Evolutionary conservation across 2,329 filamentous ascomycete species (phyloP).

Genomic region (Epichloe bromicola): DNA sequence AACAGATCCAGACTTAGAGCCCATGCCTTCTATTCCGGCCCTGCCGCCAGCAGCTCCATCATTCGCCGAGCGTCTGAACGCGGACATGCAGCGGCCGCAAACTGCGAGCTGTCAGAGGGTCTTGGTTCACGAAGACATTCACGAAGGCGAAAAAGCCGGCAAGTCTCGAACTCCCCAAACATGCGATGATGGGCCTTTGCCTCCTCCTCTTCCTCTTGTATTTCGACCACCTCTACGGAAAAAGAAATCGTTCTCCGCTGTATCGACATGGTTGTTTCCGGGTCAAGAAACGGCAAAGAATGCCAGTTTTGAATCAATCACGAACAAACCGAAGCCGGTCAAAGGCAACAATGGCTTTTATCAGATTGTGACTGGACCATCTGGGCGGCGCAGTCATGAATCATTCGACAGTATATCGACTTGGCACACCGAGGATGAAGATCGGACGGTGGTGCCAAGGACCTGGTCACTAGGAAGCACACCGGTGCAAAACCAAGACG

Average conservation of each 20-base stretch:
- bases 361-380: constrained; percentile 33
- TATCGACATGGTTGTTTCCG: constrained; percentile 47
- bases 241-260: constrained; percentile 53
- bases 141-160: background rate
- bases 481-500: constrained; percentile 25
- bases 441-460: constrained; percentile 31
- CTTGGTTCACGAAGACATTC: constrained; percentile 4
- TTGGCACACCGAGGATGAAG: constrained; percentile 33
- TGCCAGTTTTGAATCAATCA: constrained; percentile 36
- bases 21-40: constrained; percentile 43
- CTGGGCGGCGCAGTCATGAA: constrained; percentile 27
- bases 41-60: constrained; percentile 44
- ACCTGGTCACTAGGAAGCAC: constrained; percentile 36
- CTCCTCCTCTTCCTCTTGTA: constrained; percentile 44
- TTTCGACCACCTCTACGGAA: constrained; percentile 48
- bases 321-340: constrained; percentile 40
- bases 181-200: constrained; percentile 25
- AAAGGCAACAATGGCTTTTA: constrained; percentile 44
- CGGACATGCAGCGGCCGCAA: constrained; percentile 26
- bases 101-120: constrained; percentile 16
- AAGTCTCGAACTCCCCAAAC: background rate
- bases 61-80: constrained; percentile 42
- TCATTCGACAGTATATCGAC: constrained; percentile 36
- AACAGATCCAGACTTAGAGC: constrained; percentile 26
- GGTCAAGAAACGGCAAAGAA: constrained; percentile 23